Evolutionary conservation across 2,329 filamentous ascomycete genomes (phyloP).

Genomic region (Penicillium sp.): DNA sequence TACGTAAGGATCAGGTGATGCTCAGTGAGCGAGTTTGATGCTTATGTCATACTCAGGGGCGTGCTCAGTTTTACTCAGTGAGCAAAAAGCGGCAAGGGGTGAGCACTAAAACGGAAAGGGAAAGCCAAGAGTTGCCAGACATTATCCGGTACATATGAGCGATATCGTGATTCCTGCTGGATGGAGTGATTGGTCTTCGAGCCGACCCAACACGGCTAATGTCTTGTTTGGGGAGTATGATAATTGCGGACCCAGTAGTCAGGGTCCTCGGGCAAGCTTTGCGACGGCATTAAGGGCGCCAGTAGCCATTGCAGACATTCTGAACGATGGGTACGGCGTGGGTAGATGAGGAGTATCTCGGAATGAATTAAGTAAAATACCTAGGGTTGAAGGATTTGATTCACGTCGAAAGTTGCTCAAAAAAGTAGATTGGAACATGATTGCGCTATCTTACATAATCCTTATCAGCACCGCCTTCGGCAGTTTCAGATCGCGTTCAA

Average conservation of each 20-base stretch:
- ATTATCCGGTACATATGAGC: too few relatives aligned
- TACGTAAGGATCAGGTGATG: too few relatives aligned
- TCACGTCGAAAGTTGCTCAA: too few relatives aligned
- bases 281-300: neutral
- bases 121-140: too few relatives aligned
- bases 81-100: too few relatives aligned
- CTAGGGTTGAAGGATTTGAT: neutral
- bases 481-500: constrained; percentile 2
- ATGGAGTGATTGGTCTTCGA: neutral
- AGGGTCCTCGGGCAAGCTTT: neutral
- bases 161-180: neutral
- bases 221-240: neutral
- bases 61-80: too few relatives aligned
- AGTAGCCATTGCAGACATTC: neutral
- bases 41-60: too few relatives aligned
- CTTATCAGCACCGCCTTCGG: constrained; percentile 11
- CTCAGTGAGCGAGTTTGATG: too few relatives aligned
- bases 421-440: neutral
- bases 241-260: neutral
- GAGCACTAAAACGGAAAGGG: too few relatives aligned
- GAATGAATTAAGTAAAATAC: neutral
- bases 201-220: neutral
- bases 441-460: constrained; percentile 6
- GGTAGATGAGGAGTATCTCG: neutral
- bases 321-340: neutral